These are phyloP conservation scores for Candida dajiaensis DNA, from an alignment of 805 yeast genomes.

Conservation along the genomic window DNA sequence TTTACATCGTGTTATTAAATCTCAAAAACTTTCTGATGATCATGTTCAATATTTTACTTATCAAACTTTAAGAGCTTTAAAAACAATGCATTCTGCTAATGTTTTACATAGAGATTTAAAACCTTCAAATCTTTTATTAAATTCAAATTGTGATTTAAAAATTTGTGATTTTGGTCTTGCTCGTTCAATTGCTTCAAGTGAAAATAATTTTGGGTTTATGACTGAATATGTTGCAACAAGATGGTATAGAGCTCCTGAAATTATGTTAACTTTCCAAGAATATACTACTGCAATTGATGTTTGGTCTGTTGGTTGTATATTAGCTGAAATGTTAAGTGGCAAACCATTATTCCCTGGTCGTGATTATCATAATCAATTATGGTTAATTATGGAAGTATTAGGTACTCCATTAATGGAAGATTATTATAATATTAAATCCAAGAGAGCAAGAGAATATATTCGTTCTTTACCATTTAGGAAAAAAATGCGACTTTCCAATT, in stretches of 20 bases:
- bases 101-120: slow-evolving; percentile 75
- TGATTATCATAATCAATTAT: slow-evolving; percentile 64
- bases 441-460: slow-evolving; percentile 73
- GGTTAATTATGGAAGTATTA: slow-evolving; percentile 58
- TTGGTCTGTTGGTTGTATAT: slow-evolving; percentile 77
- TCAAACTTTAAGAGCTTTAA: slow-evolving; percentile 65
- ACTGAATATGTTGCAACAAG: slow-evolving; percentile 83
- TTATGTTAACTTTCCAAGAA: slow-evolving; percentile 67
- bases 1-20: slow-evolving; percentile 53
- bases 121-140: slow-evolving; percentile 64
- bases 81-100: slow-evolving; percentile 63
- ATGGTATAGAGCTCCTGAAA: slow-evolving; percentile 84
- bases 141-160: slow-evolving; percentile 67
- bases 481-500: slow-evolving; percentile 44
- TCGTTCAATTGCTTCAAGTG: slow-evolving; percentile 45
- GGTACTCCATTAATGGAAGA: slow-evolving; percentile 77
- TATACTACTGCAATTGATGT: slow-evolving; percentile 74
- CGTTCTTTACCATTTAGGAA: slow-evolving; percentile 58
- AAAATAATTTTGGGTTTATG: slow-evolving; percentile 46
- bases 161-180: slow-evolving; percentile 79
- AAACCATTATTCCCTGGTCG: slow-evolving; percentile 71
- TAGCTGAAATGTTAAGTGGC: slow-evolving; percentile 57
- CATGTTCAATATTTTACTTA: slow-evolving; percentile 67
- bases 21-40: slow-evolving; percentile 54
- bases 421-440: slow-evolving; percentile 64